phyloP scores from a whole-genome alignment of 2,329 filamentous ascomycete species.

The Neonectria faginata region DNA sequence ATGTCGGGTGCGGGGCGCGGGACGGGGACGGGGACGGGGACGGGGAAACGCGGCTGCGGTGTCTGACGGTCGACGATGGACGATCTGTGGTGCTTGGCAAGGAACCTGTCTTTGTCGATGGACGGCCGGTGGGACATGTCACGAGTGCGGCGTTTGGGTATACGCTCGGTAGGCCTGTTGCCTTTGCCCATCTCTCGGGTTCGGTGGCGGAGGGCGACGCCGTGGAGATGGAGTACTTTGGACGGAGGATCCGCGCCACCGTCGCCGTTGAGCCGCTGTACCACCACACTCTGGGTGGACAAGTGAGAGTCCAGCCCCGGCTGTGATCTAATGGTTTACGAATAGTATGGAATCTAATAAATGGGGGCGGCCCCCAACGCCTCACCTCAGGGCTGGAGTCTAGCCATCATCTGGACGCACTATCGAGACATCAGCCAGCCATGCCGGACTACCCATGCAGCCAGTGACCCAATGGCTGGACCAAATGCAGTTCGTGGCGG shows the following conservation, averaged over 20 bases:
- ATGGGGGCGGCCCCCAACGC: no score
- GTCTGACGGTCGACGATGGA: conserved; percentile 67
- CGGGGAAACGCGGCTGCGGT: conserved; percentile 48
- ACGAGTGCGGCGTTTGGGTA: conserved; percentile 72
- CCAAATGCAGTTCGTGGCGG: background rate
- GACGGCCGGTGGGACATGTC: conserved; percentile 65
- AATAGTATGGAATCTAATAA: no score
- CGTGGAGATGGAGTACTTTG: conserved; percentile 73
- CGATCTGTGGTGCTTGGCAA: conserved; percentile 69
- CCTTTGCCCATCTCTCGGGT: conserved; percentile 68
- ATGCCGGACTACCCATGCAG: no score
- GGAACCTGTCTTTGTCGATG: conserved; percentile 67
- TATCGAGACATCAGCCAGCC: no score
- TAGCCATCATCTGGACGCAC: no score
- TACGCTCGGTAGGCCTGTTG: conserved; percentile 68
- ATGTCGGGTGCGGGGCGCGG: conserved; percentile 64
- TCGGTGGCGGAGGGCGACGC: conserved; percentile 58
- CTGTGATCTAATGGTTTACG: no score
- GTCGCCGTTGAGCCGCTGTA: conserved; percentile 60
- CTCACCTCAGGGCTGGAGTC: no score
- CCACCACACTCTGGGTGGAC: conserved; percentile 4
- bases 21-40: conserved; percentile 47
- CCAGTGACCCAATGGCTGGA: no score
- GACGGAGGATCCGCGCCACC: conserved; percentile 63
- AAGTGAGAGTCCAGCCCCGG: background rate